Conservation (phyloP, 2,329 filamentous ascomycete species). For the Fusarium goolgardi region DNA sequence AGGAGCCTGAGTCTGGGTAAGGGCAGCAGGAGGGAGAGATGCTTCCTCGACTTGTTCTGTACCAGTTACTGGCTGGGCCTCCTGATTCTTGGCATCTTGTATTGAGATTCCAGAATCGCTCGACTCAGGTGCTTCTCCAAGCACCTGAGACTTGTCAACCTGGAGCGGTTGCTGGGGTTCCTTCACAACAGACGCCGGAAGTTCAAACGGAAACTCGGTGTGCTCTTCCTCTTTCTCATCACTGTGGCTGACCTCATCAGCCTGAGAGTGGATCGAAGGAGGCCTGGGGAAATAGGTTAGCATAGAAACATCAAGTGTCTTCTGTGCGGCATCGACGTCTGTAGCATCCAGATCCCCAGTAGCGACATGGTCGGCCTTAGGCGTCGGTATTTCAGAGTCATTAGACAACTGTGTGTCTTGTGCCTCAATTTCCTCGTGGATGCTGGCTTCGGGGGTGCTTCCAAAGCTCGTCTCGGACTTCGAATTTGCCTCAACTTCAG, state of each 20-base stretch:
- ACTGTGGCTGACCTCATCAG: conserved; percentile 1
- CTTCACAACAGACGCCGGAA: neutral
- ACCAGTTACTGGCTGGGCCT: conserved; percentile 5
- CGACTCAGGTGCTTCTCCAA: conserved; percentile 22
- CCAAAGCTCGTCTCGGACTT: conserved; percentile 39
- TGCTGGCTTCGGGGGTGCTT: conserved; percentile 27
- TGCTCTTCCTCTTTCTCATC: conserved; percentile 17
- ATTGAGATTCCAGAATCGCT: conserved; percentile 43
- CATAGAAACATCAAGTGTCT: conserved; percentile 11
- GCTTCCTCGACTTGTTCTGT: conserved; percentile 17
- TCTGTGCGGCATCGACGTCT: conserved; percentile 4
- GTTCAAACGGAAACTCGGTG: conserved; percentile 1
- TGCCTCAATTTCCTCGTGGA: conserved; percentile 19
- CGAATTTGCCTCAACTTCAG: conserved; percentile 29
- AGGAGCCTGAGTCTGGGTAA: neutral
- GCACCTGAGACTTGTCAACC: neutral
- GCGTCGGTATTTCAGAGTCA: conserved; percentile 26
- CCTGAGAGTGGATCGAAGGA: conserved; percentile 24
- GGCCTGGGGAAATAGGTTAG: conserved; percentile 38
- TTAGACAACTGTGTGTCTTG: conserved; percentile 6
- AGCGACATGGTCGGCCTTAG: conserved; percentile 10
- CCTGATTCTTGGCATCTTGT: conserved; percentile 31
- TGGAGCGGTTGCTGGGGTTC: neutral
- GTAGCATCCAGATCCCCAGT: conserved; percentile 3
- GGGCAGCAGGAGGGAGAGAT: neutral